These are phyloP conservation scores for Zelopaecilomyces penicillatus DNA, from an alignment of 2,329 filamentous ascomycete species.

Conservation along the genomic window DNA sequence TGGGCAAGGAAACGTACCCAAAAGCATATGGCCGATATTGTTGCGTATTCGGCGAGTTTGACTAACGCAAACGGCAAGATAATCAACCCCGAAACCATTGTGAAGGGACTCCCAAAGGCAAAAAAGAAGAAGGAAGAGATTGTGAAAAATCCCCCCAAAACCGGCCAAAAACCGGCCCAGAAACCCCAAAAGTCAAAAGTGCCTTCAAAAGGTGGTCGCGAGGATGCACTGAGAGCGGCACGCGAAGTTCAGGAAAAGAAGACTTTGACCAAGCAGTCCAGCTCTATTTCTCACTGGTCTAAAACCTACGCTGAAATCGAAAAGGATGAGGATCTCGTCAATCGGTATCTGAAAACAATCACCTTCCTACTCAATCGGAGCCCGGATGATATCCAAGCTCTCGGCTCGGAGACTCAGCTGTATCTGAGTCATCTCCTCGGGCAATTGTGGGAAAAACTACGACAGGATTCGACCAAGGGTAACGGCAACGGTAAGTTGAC, in stretches of 20 bases:
- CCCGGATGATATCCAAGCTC: slow-evolving; percentile 17
- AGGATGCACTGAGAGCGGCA: slow-evolving; percentile 27
- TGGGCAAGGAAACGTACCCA: slow-evolving; percentile 45
- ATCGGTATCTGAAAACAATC: slow-evolving; percentile 39
- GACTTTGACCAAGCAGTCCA: slow-evolving; percentile 1
- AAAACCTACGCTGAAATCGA: slow-evolving; percentile 29
- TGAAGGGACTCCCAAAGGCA: slow-evolving; percentile 17
- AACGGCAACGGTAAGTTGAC: slow-evolving; percentile 2
- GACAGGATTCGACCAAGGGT: background rate
- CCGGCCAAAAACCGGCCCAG: slow-evolving; percentile 7
- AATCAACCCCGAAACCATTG: slow-evolving; percentile 56
- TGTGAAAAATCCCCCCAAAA: background rate
- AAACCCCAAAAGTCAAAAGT: slow-evolving; percentile 16
- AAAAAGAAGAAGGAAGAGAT: slow-evolving; percentile 11
- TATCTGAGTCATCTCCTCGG: slow-evolving; percentile 27
- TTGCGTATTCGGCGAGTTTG: slow-evolving; percentile 60
- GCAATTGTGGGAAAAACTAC: slow-evolving; percentile 9
- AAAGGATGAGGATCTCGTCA: slow-evolving; percentile 31
- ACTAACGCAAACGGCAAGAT: slow-evolving; percentile 55
- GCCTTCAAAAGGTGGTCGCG: slow-evolving; percentile 20
- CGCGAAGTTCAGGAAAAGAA: slow-evolving; percentile 28
- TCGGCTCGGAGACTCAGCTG: slow-evolving; percentile 27
- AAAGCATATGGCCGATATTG: slow-evolving; percentile 58
- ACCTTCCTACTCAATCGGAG: slow-evolving; percentile 38
- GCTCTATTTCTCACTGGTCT: background rate